A percentile compares a stretch with the other conserved stretches of the same genome.
These are phyloP conservation scores for Lentinula boryana DNA, from an alignment of 768 basidiomycete genomes.

Conservation along the genomic window DNA sequence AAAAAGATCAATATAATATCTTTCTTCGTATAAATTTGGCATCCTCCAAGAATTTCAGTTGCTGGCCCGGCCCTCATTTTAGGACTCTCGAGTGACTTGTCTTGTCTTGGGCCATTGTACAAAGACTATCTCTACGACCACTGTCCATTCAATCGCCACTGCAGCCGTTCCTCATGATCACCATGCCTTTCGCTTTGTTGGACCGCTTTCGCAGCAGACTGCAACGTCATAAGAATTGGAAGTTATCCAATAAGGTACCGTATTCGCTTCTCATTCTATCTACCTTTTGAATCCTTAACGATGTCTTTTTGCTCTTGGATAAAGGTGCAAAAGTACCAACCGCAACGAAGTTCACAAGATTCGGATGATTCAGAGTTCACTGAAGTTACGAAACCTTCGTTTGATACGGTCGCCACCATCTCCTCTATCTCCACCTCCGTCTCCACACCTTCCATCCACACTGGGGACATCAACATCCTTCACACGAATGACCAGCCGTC, in stretches of 20 bases:
- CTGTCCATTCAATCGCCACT: background rate
- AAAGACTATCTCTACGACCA: background rate
- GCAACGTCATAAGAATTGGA: background rate
- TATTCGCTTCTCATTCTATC: background rate
- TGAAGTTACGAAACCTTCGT: background rate
- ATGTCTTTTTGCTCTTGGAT: background rate
- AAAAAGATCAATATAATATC: background rate
- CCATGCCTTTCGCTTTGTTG: conserved; percentile 1
- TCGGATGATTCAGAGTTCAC: conserved; percentile 1
- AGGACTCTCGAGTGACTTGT: background rate
- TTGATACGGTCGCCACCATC: background rate
- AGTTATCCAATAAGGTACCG: background rate
- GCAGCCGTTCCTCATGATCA: background rate
- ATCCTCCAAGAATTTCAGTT: background rate
- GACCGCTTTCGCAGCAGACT: background rate
- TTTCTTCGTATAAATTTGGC: background rate
- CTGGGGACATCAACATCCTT: background rate
- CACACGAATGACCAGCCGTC: background rate
- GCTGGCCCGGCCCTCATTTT: background rate
- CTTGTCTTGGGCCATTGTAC: background rate
- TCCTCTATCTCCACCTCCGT: background rate
- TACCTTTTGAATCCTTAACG: background rate
- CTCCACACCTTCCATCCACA: background rate
- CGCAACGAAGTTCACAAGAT: background rate
- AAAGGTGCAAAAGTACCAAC: background rate